Evolutionary conservation across 2,329 filamentous ascomycete species (phyloP), one percentile per base, ranked within the genome.

Genomic region (Ustulina deusta): DNA sequence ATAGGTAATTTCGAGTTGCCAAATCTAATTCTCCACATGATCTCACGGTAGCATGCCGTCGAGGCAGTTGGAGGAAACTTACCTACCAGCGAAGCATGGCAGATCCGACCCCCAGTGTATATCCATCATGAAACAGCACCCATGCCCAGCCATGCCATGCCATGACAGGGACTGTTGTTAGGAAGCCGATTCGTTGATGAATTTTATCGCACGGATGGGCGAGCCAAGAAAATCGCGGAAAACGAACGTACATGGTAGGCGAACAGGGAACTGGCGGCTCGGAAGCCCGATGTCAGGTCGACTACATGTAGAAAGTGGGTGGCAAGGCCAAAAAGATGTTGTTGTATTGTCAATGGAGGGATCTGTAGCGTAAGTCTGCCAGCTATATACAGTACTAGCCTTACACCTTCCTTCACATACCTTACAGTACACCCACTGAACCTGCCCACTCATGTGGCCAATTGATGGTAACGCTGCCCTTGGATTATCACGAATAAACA

Each of bases 81-180:
- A 36, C 3, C 34, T 34, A 15, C 2, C n/a, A 34, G 42, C 1
- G 6, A 58, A 22, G 15, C 15, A 40, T 65, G 54, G 54, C n/a
- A 32, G 57, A 61, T 65, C 42, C 38, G 25, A 25, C 20, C 11
- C 52, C 32, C 7, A 44, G 29, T 42, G 48, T 56, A 51, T 32
- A 49, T 49, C 56, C 25, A 55, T 40, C 49, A 60, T 65, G 57
- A 68, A 65, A 68, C 62, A 65, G 27, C 17, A 64, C 27, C 51
- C 25, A 49, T 49, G 60, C n/a, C 40, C n/a, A n/a, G n/a, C n/a
- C n/a, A n/a, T n/a, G n/a, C n/a, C n/a, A n/a, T n/a, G n/a, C n/a
- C n/a, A n/a, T n/a, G n/a, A n/a, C n/a, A n/a, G n/a, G n/a, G n/a
- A n/a, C n/a, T n/a, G n/a, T n/a, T n/a, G 52, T 27, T 25, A 38